These are phyloP conservation scores for Russula lepida DNA, from an alignment of 768 basidiomycete genomes.

Conservation along the genomic window DNA sequence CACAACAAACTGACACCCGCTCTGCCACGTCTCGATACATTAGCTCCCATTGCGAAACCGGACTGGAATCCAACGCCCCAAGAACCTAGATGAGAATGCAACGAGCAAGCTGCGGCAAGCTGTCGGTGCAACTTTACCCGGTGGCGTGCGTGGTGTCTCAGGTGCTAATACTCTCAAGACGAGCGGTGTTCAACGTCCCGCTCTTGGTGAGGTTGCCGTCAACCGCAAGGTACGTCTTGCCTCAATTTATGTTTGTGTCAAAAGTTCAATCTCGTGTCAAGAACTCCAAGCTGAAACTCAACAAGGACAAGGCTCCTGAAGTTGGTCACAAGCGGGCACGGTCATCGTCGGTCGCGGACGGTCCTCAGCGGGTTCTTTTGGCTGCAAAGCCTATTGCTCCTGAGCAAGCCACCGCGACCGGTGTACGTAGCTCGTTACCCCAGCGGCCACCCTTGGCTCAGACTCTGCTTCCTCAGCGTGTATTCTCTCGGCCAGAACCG, in stretches of 20 bases:
- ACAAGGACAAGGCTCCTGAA: constrained; percentile 47
- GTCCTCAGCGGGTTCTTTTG: constrained; percentile 60
- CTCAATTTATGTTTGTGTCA: constrained; percentile 2
- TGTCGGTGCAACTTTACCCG: constrained; percentile 40
- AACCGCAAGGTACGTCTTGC: constrained; percentile 55
- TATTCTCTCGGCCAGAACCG: constrained; percentile 33
- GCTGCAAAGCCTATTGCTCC: constrained; percentile 37
- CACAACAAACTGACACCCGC: constrained; percentile 16
- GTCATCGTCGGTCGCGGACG: constrained; percentile 55
- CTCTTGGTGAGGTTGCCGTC: constrained; percentile 74
- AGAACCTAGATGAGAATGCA: constrained; percentile 74
- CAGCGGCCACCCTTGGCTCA: constrained; percentile 27
- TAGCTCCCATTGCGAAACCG: constrained; percentile 64
- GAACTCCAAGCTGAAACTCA: constrained; percentile 36
- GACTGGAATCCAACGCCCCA: constrained; percentile 50
- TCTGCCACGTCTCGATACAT: constrained; percentile 4
- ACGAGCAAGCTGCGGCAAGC: constrained; percentile 56
- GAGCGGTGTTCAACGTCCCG: constrained; percentile 50
- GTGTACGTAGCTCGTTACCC: constrained; percentile 18
- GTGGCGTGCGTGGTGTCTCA: constrained; percentile 40
- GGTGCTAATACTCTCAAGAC: constrained; percentile 42
- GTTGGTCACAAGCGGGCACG: constrained; percentile 50
- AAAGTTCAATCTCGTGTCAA: constrained; percentile 9
- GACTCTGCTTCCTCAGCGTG: constrained; percentile 34
- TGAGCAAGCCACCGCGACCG: constrained; percentile 19